Evolutionary conservation across 495 filamentous ascomycete genomes (phyloP).

Genomic region (Collariella sp.): DNA sequence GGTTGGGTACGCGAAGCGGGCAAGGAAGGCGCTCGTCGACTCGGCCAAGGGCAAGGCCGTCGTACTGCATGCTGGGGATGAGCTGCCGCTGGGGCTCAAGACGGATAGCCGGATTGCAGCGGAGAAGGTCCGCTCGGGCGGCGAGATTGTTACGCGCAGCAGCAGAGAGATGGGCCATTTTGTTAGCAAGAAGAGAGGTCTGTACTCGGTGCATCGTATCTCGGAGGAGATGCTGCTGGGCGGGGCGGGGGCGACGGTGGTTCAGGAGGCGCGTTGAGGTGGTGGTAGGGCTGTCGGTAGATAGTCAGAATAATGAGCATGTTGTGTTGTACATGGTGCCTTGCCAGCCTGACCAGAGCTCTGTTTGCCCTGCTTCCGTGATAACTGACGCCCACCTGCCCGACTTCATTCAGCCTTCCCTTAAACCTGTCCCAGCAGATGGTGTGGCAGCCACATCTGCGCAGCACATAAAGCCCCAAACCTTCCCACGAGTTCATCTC

Average conservation of each 20-base stretch:
- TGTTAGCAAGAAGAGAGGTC: slow-evolving; percentile 60
- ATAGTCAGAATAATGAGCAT: not conserved
- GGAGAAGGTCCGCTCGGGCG: slow-evolving; percentile 51
- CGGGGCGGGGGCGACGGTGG: slow-evolving; percentile 6
- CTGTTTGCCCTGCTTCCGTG: too few relatives aligned
- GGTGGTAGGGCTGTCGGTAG: not conserved
- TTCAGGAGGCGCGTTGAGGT: slow-evolving; percentile 16
- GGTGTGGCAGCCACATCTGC: too few relatives aligned
- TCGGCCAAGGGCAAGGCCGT: slow-evolving; percentile 11
- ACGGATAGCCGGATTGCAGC: slow-evolving; percentile 40
- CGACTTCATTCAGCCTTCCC: too few relatives aligned
- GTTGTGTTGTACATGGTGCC: not conserved
- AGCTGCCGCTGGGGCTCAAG: slow-evolving; percentile 65
- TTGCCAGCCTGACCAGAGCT: too few relatives aligned
- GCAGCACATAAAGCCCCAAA: too few relatives aligned
- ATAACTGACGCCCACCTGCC: too few relatives aligned
- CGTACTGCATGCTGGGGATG: slow-evolving; percentile 11
- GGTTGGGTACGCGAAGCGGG: slow-evolving; percentile 51
- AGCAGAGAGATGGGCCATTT: slow-evolving; percentile 62
- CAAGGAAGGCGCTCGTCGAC: slow-evolving; percentile 26
- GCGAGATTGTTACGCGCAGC: slow-evolving; percentile 55
- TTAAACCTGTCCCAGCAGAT: too few relatives aligned
- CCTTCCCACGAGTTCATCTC: too few relatives aligned
- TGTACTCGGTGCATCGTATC: slow-evolving; percentile 72
- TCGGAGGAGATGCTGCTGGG: slow-evolving; percentile 32